Conservation (phyloP, 345 rosid genomes). For the Geranium rotundifolium region DNA sequence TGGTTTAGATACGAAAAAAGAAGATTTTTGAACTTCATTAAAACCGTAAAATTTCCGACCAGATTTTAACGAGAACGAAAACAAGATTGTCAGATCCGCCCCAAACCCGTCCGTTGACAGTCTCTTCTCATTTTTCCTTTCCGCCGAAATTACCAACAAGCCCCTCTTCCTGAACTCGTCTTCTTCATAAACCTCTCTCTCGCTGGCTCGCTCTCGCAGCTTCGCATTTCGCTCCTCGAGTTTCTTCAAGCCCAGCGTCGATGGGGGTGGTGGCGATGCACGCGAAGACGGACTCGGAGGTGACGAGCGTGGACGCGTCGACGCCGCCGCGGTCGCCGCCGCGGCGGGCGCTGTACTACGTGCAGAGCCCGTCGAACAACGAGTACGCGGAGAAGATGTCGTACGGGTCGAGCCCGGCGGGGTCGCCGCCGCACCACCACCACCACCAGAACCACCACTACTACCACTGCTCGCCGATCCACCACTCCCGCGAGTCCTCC, state of each 20-base stretch:
- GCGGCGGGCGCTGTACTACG: constrained; percentile 73
- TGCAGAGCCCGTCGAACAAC: constrained; percentile 93
- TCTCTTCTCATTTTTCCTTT: too few species aligned
- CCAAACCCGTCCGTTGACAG: too few species aligned
- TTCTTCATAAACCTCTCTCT: not conserved
- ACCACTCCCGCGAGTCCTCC: constrained; percentile 95
- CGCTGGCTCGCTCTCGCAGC: not conserved
- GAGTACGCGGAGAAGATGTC: constrained; percentile 96
- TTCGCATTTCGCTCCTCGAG: not conserved
- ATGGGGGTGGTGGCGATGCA: constrained; percentile 42
- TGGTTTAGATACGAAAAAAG: too few species aligned
- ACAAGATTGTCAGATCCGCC: too few species aligned
- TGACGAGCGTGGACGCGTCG: constrained; percentile 60
- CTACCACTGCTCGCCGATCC: constrained; percentile 86
- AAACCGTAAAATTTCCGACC: too few species aligned
- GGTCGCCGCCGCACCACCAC: too few species aligned
- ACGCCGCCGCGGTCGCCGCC: constrained; percentile 51
- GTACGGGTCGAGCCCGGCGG: constrained; percentile 69
- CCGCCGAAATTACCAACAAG: too few species aligned
- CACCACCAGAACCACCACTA: constrained; percentile 52
- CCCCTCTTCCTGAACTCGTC: not conserved
- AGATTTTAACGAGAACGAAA: too few species aligned
- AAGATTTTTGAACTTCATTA: too few species aligned
- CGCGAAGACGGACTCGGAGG: constrained; percentile 88
- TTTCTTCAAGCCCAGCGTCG: not conserved